Percentiles rank a stretch among this genome's conserved stretches.
These are phyloP conservation scores for Cladosporium cucumerinum DNA, from an alignment of 2,329 filamentous ascomycete genomes.

Conservation along the genomic window DNA sequence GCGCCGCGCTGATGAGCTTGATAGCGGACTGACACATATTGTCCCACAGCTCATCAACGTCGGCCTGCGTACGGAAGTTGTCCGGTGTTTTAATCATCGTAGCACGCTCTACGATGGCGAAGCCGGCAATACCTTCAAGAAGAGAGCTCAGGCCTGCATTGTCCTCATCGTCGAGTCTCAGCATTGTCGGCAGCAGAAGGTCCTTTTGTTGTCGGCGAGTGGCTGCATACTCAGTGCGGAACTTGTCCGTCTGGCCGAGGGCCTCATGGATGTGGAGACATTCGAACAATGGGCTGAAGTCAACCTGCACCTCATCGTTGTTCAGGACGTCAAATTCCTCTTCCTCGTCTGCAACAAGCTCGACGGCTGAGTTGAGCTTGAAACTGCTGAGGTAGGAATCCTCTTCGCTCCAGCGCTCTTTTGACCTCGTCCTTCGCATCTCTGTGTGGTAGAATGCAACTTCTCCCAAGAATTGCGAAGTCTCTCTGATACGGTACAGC, in stretches of 20 bases:
- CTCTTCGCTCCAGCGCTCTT: conserved; percentile 69
- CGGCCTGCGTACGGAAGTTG: conserved; percentile 74
- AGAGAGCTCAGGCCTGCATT: conserved; percentile 83
- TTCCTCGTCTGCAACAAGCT: conserved; percentile 89
- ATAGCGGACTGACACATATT: conserved; percentile 93
- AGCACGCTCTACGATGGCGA: conserved; percentile 92
- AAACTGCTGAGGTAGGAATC: conserved; percentile 75
- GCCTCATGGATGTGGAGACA: conserved; percentile 96
- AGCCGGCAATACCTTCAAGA: conserved; percentile 89
- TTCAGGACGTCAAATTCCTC: conserved; percentile 95
- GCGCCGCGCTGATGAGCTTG: conserved; percentile 71
- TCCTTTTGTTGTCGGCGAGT: conserved; percentile 91
- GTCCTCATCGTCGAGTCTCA: conserved; percentile 78
- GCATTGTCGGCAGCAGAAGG: conserved; percentile 70
- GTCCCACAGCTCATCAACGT: conserved; percentile 98
- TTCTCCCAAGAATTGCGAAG: conserved; percentile 91
- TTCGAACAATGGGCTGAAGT: conserved; percentile 92
- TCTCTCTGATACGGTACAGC: conserved; percentile 92
- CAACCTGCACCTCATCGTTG: conserved; percentile 90
- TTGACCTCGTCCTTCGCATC: conserved; percentile 75
- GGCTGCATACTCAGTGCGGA: conserved; percentile 85
- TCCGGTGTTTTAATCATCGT: conserved; percentile 78
- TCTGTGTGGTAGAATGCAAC: conserved; percentile 97
- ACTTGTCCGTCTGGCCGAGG: conserved; percentile 85
- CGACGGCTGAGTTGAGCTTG: conserved; percentile 91